Percentiles rank a stretch among this genome's conserved stretches.
Conservation (phyloP, 2,329 filamentous ascomycete species). For the Fusarium humuli region DNA sequence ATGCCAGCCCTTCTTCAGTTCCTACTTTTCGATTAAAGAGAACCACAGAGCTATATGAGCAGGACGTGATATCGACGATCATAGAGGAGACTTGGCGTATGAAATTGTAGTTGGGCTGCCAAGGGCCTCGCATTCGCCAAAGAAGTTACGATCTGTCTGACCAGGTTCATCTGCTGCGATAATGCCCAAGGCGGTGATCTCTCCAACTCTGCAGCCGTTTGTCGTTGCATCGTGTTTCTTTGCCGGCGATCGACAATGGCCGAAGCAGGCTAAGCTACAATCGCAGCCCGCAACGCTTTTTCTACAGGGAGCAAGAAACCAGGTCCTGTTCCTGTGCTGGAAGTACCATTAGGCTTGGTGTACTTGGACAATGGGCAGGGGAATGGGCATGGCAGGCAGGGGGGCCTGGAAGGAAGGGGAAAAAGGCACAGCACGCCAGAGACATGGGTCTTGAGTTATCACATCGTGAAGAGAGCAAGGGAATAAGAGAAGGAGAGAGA, state of each 20-base stretch:
- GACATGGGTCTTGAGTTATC: constrained; percentile 38
- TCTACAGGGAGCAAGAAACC: constrained; percentile 24
- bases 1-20: not conserved
- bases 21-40: constrained; percentile 2
- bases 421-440: constrained; percentile 38
- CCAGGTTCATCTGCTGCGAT: constrained; percentile 11
- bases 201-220: constrained; percentile 23
- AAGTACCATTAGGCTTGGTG: constrained; percentile 20
- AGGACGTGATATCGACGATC: constrained; percentile 28
- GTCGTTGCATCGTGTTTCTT: constrained; percentile 18
- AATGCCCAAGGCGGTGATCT: constrained; percentile 30
- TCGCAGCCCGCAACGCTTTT: constrained; percentile 14
- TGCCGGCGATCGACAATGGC: constrained; percentile 33
- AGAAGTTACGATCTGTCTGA: constrained; percentile 7
- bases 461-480: not conserved
- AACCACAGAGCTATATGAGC: constrained; percentile 12
- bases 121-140: constrained; percentile 9
- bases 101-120: constrained; percentile 8
- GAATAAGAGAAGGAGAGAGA: constrained; percentile 8
- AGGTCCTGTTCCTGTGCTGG: not conserved
- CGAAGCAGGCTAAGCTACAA: constrained; percentile 8
- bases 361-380: constrained; percentile 29
- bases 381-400: constrained; percentile 36
- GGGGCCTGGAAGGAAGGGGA: constrained; percentile 17
- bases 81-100: not conserved